Percentiles rank a stretch among this genome's conserved stretches.
Evolutionary conservation across 768 basidiomycete species (phyloP).

Genomic region (Trichaptum fuscoviolaceum): DNA sequence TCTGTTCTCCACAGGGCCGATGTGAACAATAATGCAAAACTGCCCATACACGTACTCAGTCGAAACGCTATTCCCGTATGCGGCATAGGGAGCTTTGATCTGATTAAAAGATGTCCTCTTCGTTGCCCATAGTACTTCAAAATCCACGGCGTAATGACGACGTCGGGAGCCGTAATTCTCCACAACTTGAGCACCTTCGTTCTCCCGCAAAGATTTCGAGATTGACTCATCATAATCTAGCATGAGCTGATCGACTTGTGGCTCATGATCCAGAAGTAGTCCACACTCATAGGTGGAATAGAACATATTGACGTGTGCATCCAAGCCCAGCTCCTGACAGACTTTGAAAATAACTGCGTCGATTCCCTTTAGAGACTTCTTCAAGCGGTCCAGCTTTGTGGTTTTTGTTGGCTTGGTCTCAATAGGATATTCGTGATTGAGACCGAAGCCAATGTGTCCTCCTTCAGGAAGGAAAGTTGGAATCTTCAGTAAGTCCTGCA

Average conservation of each 20-base stretch:
- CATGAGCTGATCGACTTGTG: not conserved
- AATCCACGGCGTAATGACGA: not conserved
- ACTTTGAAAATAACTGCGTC: conserved; percentile 22
- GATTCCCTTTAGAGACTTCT: conserved; percentile 24
- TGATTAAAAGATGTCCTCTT: conserved; percentile 11
- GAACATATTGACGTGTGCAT: conserved; percentile 17
- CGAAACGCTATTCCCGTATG: conserved; percentile 18
- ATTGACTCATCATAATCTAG: conserved; percentile 4
- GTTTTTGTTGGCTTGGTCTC: conserved; percentile 4
- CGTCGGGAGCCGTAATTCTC: no score
- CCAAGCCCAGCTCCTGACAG: conserved; percentile 16
- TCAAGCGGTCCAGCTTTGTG: conserved; percentile 14
- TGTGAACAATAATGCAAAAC: conserved; percentile 15
- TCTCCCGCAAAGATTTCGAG: not conserved
- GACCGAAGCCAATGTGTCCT: conserved; percentile 30
- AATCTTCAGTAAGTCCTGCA: conserved; percentile 24
- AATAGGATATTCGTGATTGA: conserved; percentile 31
- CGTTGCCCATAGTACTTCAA: conserved; percentile 11
- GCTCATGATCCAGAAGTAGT: not conserved
- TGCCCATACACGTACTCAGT: conserved; percentile 16
- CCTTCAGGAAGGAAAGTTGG: conserved; percentile 26
- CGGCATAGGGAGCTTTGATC: conserved; percentile 9
- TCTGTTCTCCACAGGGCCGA: not conserved
- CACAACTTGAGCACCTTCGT: conserved; percentile 4
- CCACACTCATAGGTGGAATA: conserved; percentile 11